These are phyloP conservation scores for Erodium chrysanthum DNA, from an alignment of 441 rosid species.

Conservation along the genomic window DNA sequence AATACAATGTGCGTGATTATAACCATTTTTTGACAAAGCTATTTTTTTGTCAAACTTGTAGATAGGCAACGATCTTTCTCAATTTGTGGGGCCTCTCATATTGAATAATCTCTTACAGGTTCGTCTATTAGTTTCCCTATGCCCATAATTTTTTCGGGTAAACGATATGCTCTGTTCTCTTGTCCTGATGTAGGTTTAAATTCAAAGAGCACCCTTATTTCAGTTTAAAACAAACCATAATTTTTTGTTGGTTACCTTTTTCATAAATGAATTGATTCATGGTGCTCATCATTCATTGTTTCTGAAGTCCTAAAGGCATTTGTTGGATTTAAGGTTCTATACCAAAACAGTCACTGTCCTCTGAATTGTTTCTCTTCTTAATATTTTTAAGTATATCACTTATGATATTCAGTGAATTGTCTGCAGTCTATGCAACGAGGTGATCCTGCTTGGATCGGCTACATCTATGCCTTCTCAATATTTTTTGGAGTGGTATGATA, in stretches of 20 bases:
- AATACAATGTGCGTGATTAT: neutral
- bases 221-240: neutral
- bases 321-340: neutral
- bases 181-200: constrained; percentile 5
- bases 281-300: neutral
- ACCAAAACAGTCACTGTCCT: neutral
- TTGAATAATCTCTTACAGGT: constrained; percentile 85
- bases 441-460: constrained; percentile 93
- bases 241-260: neutral
- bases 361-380: constrained; percentile 1
- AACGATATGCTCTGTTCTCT: constrained; percentile 4
- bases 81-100: constrained; percentile 90
- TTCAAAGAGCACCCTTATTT: constrained; percentile 2
- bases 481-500: constrained; percentile 89
- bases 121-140: constrained; percentile 20
- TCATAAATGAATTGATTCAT: neutral
- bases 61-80: constrained; percentile 92
- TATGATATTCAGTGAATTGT: constrained; percentile 19
- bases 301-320: neutral
- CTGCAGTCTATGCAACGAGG: constrained; percentile 98
- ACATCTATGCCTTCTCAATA: constrained; percentile 78
- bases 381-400: constrained; percentile 8
- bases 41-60: constrained; percentile 25
- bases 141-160: constrained; percentile 11
- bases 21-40: constrained; percentile 1